These are phyloP conservation scores for Carpinus fangiana DNA, from an alignment of 306 rosid species.

Conservation along the genomic window DNA sequence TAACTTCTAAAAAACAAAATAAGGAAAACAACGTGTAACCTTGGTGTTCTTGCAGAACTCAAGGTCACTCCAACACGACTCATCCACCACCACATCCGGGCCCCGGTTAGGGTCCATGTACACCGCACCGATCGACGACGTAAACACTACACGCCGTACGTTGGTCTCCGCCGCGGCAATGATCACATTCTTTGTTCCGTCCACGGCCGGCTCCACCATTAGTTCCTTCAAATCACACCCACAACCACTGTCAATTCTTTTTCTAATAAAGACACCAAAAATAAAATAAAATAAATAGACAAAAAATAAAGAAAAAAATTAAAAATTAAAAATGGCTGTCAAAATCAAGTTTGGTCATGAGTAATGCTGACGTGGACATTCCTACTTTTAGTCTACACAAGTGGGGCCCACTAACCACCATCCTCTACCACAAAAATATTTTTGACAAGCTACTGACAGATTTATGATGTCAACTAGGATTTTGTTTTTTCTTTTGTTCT, in stretches of 20 bases:
- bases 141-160: slow-evolving; percentile 80
- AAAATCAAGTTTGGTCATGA: too few relatives aligned
- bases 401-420: too few relatives aligned
- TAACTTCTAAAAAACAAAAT: too few relatives aligned
- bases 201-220: slow-evolving; percentile 78
- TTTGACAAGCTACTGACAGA: too few relatives aligned
- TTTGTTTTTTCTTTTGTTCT: not conserved
- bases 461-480: too few relatives aligned
- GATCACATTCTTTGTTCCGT: slow-evolving; percentile 71
- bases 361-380: too few relatives aligned
- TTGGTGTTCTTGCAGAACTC: slow-evolving; percentile 89
- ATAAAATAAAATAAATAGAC: not conserved
- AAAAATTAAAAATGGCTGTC: too few relatives aligned
- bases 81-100: slow-evolving; percentile 67
- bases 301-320: not conserved
- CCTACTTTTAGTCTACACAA: too few relatives aligned
- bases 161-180: slow-evolving; percentile 68
- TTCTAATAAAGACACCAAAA: not conserved
- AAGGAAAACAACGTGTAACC: slow-evolving; percentile 29
- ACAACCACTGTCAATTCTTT: not conserved
- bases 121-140: slow-evolving; percentile 90
- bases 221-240: slow-evolving; percentile 43
- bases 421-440: too few relatives aligned
- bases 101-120: slow-evolving; percentile 73
- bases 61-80: slow-evolving; percentile 86